phyloP scores from a whole-genome alignment of 108 stramenopile genomes.

The Skeletonema tropicum region DNA sequence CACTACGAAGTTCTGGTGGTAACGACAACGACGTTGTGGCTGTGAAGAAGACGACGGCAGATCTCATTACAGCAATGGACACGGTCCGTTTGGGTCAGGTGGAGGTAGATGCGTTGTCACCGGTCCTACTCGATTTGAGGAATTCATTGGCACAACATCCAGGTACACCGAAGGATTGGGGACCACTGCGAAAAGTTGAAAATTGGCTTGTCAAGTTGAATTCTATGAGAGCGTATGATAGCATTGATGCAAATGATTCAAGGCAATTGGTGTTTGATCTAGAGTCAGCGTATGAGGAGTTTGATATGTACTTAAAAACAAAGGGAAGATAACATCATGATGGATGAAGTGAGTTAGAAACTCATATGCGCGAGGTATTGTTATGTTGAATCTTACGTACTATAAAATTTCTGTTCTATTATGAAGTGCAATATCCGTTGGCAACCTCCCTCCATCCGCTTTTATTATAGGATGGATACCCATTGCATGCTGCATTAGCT shows the following conservation, averaged over 20 bases:
- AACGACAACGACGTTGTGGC: constrained; percentile 68
- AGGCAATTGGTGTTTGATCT: constrained; percentile 93
- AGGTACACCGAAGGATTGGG: constrained; percentile 90
- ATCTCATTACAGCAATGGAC: constrained; percentile 99
- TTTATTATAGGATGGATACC: too few species aligned
- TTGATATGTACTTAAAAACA: constrained; percentile 76
- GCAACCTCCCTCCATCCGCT: too few species aligned
- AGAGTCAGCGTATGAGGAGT: constrained; percentile 87
- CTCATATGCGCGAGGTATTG: too few species aligned
- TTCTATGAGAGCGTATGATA: constrained; percentile 92
- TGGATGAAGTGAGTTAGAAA: too few species aligned
- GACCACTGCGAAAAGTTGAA: constrained; percentile 83
- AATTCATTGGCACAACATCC: constrained; percentile 81
- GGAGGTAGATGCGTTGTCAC: constrained; percentile 97
- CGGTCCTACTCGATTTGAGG: constrained; percentile 90
- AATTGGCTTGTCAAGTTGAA: constrained; percentile 94
- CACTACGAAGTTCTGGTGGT: constrained; percentile 65
- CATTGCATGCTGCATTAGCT: too few species aligned
- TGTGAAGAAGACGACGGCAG: constrained; percentile 90
- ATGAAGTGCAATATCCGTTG: too few species aligned
- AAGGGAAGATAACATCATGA: constrained; percentile 20
- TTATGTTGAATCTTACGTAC: too few species aligned
- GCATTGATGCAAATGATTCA: constrained; percentile 92
- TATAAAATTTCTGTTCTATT: too few species aligned
- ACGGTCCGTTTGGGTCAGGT: constrained; percentile 93